Percentiles rank a stretch among this genome's conserved stretches.
Evolutionary conservation across 1,284 basidiomycete genomes (phyloP).

Genomic region (Marasmius sp.): DNA sequence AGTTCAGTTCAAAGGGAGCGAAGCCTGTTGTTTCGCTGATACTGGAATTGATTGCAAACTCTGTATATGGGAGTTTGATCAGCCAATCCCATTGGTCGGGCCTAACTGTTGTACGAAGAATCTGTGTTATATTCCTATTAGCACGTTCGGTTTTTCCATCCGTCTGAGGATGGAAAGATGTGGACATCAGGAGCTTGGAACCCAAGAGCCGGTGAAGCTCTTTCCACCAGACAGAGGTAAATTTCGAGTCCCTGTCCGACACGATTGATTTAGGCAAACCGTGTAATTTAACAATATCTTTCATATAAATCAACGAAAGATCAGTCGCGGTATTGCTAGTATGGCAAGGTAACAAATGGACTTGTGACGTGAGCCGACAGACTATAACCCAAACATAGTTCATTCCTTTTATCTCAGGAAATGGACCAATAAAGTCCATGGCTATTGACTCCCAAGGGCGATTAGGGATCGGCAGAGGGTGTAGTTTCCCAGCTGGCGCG

Average conservation of each 20-base stretch:
- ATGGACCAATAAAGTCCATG: constrained; percentile 28
- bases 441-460: constrained; percentile 26
- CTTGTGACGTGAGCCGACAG: constrained; percentile 17
- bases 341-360: constrained; percentile 20
- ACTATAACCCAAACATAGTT: constrained; percentile 15
- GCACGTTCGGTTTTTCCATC: constrained; percentile 21
- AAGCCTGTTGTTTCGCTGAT: constrained; percentile 29
- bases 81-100: constrained; percentile 35
- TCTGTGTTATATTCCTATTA: constrained; percentile 23
- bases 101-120: constrained; percentile 24
- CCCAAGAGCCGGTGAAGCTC: constrained; percentile 26
- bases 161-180: not conserved
- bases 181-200: constrained; percentile 7
- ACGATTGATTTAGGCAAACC: constrained; percentile 22
- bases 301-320: not conserved
- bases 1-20: constrained; percentile 36
- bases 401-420: constrained; percentile 19
- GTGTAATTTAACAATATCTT: constrained; percentile 24
- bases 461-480: not conserved
- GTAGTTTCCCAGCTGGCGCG: constrained; percentile 17
- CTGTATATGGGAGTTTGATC: constrained; percentile 25
- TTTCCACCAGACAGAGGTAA: constrained; percentile 26
- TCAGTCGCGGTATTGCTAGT: constrained; percentile 15
- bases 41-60: constrained; percentile 15
- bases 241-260: constrained; percentile 24